Evolutionary conservation across 176 grass and related monocot genomes (phyloP), one percentile per base, ranked within the genome.

Genomic region (Carex myosuroides): DNA sequence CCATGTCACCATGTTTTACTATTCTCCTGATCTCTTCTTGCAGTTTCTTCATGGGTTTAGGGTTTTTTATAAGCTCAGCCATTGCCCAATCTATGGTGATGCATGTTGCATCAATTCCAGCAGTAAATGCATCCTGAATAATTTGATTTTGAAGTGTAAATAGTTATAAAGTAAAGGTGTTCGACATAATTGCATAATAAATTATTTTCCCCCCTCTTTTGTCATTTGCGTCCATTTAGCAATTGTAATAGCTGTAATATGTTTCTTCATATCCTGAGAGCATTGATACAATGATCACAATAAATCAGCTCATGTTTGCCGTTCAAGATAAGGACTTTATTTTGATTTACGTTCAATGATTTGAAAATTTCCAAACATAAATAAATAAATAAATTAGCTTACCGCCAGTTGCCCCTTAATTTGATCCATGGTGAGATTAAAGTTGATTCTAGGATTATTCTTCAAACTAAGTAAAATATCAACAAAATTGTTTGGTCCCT

Each of bases 11-110:
- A 24, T 29, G 17, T 0, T 17, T 73, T 1, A 21, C 20, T 22
- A 53, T 46, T 2, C 16, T 2, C 33, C 88, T 81, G 6, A 89
- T 29, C 9, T 94, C 87, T 1, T 61, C 70, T 17, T 86, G 85
- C 4, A 88, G 71, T 64, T 41, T 78, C 12, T 60, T 48, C 92
- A 91, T 94, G 13, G 68, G 2, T 1, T 61, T 8, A 3, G 85
- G 85, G 48, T 86, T 84, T 81, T 13, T 72, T 18, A 91, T 55
- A 3, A 94, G 92, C 80, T 94, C 87, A 22, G 89, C 70, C 87
- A 94, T 85, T 20, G 87, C 87, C 89, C 92, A 89, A 20, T 89
- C 89, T 14, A 91, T 7, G 17, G 71, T 52, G 71, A 75, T 52
- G 14, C 24, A 75, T 75, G 71, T 75, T 48, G 71, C 29, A 48